A percentile compares a stretch with the other conserved stretches of the same genome.
Conservation (phyloP, 192 early-diverging fungal genomes). For the Phycomyces blakesleeanus region DNA sequence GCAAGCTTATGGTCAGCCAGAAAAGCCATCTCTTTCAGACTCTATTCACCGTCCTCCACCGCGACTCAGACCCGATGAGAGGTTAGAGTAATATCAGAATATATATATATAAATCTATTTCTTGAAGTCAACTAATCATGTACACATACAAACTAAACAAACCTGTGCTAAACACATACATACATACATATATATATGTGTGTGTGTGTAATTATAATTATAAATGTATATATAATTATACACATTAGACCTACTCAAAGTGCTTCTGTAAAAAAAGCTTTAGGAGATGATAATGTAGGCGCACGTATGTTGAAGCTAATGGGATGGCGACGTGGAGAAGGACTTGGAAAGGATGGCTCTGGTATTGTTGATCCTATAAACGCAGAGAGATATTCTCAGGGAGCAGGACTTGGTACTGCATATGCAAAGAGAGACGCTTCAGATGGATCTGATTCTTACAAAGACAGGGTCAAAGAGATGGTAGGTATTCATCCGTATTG, state of each 20-base stretch:
- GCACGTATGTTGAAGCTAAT: constrained; percentile 77
- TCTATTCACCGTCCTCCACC: constrained; percentile 5
- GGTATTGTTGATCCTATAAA: constrained; percentile 90
- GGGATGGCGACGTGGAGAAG: constrained; percentile 86
- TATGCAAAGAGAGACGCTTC: constrained; percentile 12
- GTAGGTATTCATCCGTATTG: constrained; percentile 7
- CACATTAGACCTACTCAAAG: too few species aligned
- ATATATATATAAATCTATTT: constrained; percentile 4
- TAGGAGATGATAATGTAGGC: constrained; percentile 59
- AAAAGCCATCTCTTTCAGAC: constrained; percentile 13
- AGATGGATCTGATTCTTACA: constrained; percentile 15
- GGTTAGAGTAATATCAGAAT: constrained; percentile 3
- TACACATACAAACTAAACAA: too few species aligned
- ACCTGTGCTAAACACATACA: background rate
- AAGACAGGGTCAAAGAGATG: constrained; percentile 21
- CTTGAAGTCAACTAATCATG: too few species aligned
- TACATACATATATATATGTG: too few species aligned
- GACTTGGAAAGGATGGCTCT: constrained; percentile 78
- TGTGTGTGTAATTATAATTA: too few species aligned
- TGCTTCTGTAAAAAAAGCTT: constrained; percentile 21
- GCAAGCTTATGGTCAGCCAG: constrained; percentile 55
- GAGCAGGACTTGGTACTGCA: constrained; percentile 44
- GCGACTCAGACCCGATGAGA: background rate
- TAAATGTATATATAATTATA: too few species aligned
- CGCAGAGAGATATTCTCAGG: constrained; percentile 54